Conservation (phyloP, 2,329 filamentous ascomycete genomes). For the Daldinia eschscholtzii region DNA sequence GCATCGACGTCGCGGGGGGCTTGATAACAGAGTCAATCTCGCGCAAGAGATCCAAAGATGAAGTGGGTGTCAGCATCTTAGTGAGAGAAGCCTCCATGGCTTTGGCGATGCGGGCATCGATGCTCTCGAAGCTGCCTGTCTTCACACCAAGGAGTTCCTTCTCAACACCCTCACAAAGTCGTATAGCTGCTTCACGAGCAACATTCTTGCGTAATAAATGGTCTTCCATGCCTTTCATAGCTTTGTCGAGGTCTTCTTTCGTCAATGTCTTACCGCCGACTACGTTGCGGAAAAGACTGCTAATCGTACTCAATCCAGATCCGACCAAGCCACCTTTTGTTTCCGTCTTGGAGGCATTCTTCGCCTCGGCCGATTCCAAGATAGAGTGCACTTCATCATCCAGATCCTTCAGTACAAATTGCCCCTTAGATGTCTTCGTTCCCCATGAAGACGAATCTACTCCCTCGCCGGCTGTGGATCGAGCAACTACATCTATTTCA, state of each 20-base stretch:
- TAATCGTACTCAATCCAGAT: slow-evolving; percentile 83
- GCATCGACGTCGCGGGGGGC: slow-evolving; percentile 72
- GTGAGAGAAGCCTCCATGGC: slow-evolving; percentile 93
- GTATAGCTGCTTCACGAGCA: slow-evolving; percentile 90
- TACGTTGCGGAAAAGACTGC: slow-evolving; percentile 92
- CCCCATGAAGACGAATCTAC: slow-evolving; percentile 88
- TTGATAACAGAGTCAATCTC: slow-evolving; percentile 86
- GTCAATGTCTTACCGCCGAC: slow-evolving; percentile 94
- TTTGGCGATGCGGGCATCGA: slow-evolving; percentile 83
- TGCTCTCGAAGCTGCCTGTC: slow-evolving; percentile 91
- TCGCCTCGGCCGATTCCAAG: slow-evolving; percentile 81
- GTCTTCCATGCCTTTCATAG: slow-evolving; percentile 95
- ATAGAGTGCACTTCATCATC: slow-evolving; percentile 95
- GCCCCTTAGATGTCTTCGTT: slow-evolving; percentile 83
- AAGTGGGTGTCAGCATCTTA: slow-evolving; percentile 96
- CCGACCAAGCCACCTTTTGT: slow-evolving; percentile 76
- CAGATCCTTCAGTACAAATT: slow-evolving; percentile 93
- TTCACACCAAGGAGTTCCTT: slow-evolving; percentile 90
- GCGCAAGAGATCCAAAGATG: slow-evolving; percentile 91
- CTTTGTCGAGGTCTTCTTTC: slow-evolving; percentile 88
- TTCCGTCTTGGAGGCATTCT: slow-evolving; percentile 63
- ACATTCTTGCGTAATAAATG: slow-evolving; percentile 97
- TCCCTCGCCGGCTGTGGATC: slow-evolving; percentile 74
- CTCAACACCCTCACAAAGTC: slow-evolving; percentile 91
- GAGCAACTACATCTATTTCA: slow-evolving; percentile 62